A percentile compares a stretch with the other conserved stretches of the same genome.
These are phyloP conservation scores for Rosa multiflora DNA, from an alignment of 306 rosid species.

Conservation along the genomic window DNA sequence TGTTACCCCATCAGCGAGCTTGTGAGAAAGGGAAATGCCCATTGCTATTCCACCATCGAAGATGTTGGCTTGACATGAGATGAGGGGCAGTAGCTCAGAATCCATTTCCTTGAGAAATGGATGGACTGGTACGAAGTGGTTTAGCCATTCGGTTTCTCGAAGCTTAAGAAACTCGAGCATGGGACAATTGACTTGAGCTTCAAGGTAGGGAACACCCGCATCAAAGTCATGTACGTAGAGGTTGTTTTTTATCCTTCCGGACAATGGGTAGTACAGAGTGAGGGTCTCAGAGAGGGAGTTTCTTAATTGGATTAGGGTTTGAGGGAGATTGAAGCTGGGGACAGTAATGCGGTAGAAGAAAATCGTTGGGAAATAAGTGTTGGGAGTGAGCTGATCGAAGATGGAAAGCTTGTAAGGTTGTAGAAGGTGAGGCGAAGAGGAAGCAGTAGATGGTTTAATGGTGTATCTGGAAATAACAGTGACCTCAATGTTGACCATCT, in stretches of 20 bases:
- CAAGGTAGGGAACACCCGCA: slow-evolving; percentile 40
- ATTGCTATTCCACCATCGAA: slow-evolving; percentile 55
- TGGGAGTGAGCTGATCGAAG: too few species aligned
- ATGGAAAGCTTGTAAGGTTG: too few species aligned
- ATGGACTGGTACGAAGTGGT: slow-evolving; percentile 37
- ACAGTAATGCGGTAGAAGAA: too few species aligned
- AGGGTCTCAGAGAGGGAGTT: too few species aligned
- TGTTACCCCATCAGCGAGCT: slow-evolving; percentile 35
- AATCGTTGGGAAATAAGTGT: too few species aligned
- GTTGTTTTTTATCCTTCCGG: slow-evolving; percentile 35
- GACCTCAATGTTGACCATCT: too few species aligned
- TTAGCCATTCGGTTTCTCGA: slow-evolving; percentile 26
- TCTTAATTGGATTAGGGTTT: too few species aligned
- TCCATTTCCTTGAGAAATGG: slow-evolving; percentile 24
- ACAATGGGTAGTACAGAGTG: slow-evolving; percentile 27
- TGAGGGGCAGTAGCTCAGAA: slow-evolving; percentile 17
- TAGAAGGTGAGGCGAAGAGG: too few species aligned
- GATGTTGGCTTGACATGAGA: slow-evolving; percentile 34
- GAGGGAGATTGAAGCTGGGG: too few species aligned
- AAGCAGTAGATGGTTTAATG: too few species aligned
- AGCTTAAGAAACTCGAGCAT: slow-evolving; percentile 39
- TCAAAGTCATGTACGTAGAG: slow-evolving; percentile 35
- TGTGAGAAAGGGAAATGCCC: slow-evolving; percentile 40
- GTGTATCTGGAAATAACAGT: too few species aligned
- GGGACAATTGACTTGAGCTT: slow-evolving; percentile 31